Conservation (phyloP, 2,329 filamentous ascomycete species). For the Claviceps capensis region DNA sequence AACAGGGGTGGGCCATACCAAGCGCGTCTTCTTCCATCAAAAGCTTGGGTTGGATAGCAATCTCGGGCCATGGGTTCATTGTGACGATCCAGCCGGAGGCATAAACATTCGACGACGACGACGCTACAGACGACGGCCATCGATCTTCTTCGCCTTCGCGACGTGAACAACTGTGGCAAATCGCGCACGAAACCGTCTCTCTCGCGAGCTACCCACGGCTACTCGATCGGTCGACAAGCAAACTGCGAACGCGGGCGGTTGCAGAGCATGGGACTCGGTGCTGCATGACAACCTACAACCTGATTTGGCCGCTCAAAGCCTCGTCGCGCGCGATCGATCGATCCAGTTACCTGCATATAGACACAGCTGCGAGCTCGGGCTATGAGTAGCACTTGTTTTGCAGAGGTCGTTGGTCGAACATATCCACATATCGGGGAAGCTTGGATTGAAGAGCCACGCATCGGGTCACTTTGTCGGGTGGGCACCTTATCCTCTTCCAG, state of each 20-base stretch:
- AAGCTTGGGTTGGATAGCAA: conserved; percentile 2
- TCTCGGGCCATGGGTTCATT: neutral
- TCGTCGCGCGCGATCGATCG: conserved; percentile 1
- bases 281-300: neutral
- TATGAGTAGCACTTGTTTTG: conserved; percentile 1
- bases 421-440: neutral
- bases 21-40: conserved; percentile 5
- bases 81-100: neutral
- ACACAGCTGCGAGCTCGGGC: neutral
- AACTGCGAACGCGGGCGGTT: neutral
- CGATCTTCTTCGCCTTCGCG: neutral
- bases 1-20: conserved; percentile 3
- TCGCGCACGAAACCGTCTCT: neutral
- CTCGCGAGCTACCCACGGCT: neutral
- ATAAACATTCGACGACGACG: neutral
- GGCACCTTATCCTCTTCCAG: neutral
- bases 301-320: neutral
- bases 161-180: neutral
- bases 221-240: neutral
- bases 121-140: neutral
- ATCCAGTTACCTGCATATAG: neutral
- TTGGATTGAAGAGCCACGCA: neutral
- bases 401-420: neutral
- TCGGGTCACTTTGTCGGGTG: neutral
- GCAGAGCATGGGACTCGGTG: conserved; percentile 1